A percentile compares a stretch with the other conserved stretches of the same genome.
phyloP scores from a whole-genome alignment of 192 early-diverging fungal species.

The Coemansia sp. region DNA sequence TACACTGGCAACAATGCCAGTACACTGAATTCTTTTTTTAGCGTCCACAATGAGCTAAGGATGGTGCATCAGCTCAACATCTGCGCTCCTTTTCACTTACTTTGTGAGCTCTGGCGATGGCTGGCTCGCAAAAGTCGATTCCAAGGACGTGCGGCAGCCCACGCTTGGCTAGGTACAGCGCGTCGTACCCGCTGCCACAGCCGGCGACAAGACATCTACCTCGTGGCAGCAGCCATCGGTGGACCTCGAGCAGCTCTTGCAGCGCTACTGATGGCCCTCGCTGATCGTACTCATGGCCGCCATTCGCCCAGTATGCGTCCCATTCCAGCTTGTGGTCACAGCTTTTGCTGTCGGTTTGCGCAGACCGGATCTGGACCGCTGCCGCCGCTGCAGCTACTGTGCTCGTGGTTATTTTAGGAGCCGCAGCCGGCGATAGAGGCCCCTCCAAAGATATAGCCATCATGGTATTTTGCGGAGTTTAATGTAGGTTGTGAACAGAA shows the following conservation, averaged over 20 bases:
- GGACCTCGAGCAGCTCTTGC: constrained; percentile 40
- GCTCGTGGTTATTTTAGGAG: not conserved
- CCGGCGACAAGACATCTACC: constrained; percentile 47
- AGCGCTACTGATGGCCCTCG: constrained; percentile 34
- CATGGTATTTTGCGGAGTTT: constrained; percentile 3
- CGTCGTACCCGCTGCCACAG: constrained; percentile 66
- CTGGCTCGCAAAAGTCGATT: constrained; percentile 66
- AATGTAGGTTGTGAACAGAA: not conserved
- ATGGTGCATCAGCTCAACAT: not conserved
- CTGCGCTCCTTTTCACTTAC: constrained; percentile 11
- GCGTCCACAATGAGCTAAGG: not conserved
- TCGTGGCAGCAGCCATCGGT: constrained; percentile 44
- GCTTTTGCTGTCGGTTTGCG: not conserved
- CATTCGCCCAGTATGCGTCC: constrained; percentile 31
- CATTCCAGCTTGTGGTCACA: constrained; percentile 21
- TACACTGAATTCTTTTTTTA: not conserved
- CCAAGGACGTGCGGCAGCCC: constrained; percentile 51
- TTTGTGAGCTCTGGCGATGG: constrained; percentile 51
- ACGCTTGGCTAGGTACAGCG: constrained; percentile 63
- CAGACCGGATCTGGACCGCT: constrained; percentile 3
- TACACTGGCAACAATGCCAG: constrained; percentile 13
- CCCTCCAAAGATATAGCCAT: constrained; percentile 42
- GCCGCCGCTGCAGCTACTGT: not conserved
- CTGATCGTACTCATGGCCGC: constrained; percentile 15
- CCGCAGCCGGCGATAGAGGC: not conserved